These are phyloP conservation scores for Pisolithus tinctorius DNA, from an alignment of 768 basidiomycete genomes.

Conservation along the genomic window DNA sequence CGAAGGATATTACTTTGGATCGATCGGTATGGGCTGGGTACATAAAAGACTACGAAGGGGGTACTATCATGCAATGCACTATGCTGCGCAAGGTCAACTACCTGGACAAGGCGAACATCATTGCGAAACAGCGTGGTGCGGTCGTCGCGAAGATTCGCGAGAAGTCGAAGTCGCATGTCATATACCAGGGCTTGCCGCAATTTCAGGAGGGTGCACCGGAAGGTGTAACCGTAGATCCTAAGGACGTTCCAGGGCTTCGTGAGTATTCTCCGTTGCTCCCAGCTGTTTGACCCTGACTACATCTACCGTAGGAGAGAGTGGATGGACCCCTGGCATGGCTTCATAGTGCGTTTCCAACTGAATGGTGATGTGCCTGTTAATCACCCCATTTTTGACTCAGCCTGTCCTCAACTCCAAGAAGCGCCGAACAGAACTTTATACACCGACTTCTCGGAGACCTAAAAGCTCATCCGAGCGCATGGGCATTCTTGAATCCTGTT, in stretches of 20 bases:
- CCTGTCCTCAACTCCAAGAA: constrained; percentile 39
- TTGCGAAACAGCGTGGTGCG: constrained; percentile 82
- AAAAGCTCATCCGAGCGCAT: constrained; percentile 69
- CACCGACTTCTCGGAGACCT: constrained; percentile 74
- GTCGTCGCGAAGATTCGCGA: constrained; percentile 83
- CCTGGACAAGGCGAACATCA: constrained; percentile 66
- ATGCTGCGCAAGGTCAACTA: constrained; percentile 94
- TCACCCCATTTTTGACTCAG: constrained; percentile 12
- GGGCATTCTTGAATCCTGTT: constrained; percentile 86
- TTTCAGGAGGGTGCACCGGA: constrained; percentile 57
- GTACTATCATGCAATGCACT: constrained; percentile 97
- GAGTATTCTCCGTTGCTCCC: constrained; percentile 24
- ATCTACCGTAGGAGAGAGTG: constrained; percentile 62
- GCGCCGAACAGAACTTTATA: constrained; percentile 61
- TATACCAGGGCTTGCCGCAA: constrained; percentile 72
- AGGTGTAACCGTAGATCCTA: constrained; percentile 54
- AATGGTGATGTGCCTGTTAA: constrained; percentile 1
- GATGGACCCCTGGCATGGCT: constrained; percentile 85
- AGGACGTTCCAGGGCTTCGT: constrained; percentile 86
- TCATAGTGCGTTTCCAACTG: constrained; percentile 44
- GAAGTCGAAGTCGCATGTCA: constrained; percentile 78
- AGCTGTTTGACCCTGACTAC: constrained; percentile 6
- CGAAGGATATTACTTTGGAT: constrained; percentile 92
- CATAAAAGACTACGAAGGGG: constrained; percentile 99
- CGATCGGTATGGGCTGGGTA: constrained; percentile 95